Conservation (phyloP, 2,329 filamentous ascomycete species). For the Sphaerostilbella broomeana region DNA sequence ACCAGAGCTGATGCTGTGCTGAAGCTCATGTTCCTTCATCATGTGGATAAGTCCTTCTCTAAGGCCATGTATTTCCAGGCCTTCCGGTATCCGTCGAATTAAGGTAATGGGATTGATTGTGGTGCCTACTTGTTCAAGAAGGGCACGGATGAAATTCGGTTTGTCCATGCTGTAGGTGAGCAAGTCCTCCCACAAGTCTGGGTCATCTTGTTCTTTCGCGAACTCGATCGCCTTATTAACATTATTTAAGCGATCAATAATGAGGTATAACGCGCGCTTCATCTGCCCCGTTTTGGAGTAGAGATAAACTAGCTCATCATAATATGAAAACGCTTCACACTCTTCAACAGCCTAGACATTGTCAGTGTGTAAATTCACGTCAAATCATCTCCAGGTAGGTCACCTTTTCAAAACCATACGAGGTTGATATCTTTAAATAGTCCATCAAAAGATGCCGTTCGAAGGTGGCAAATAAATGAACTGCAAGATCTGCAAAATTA, state of each 20-base stretch:
- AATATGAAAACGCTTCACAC: slow-evolving; percentile 74
- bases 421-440: slow-evolving; percentile 76
- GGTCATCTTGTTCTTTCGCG: slow-evolving; percentile 86
- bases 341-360: slow-evolving; percentile 55
- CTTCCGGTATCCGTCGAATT: slow-evolving; percentile 84
- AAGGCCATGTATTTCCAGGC: slow-evolving; percentile 84
- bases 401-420: slow-evolving; percentile 81
- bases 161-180: slow-evolving; percentile 97
- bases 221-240: slow-evolving; percentile 91
- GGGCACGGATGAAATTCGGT: slow-evolving; percentile 82
- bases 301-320: slow-evolving; percentile 90
- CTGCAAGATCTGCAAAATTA: slow-evolving; percentile 77
- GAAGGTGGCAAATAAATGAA: slow-evolving; percentile 79
- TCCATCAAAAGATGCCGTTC: slow-evolving; percentile 77
- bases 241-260: slow-evolving; percentile 87
- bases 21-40: slow-evolving; percentile 92
- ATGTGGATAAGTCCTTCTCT: slow-evolving; percentile 83
- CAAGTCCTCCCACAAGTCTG: slow-evolving; percentile 90
- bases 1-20: slow-evolving; percentile 84
- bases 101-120: slow-evolving; percentile 88
- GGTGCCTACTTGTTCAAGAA: slow-evolving; percentile 90
- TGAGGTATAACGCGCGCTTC: slow-evolving; percentile 83
- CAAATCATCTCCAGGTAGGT: too few relatives aligned
- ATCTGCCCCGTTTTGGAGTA: slow-evolving; percentile 93
- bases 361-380: background rate